These are phyloP conservation scores for Eucalyptus coolabah DNA, from an alignment of 345 rosid species.

Conservation along the genomic window DNA sequence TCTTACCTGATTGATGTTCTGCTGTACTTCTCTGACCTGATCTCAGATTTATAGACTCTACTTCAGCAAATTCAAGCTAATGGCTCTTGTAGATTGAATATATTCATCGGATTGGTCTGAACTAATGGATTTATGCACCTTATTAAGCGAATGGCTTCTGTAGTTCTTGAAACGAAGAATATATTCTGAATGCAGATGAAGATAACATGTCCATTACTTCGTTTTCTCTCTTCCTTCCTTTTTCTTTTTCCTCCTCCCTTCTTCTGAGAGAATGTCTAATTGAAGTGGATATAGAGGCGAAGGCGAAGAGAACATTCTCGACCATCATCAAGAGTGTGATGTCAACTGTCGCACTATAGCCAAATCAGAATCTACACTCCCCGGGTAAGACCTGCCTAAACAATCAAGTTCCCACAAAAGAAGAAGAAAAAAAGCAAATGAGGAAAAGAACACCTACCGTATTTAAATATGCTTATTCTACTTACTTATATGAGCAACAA, in stretches of 20 bases:
- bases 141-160: neutral
- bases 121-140: neutral
- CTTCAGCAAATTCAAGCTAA: neutral
- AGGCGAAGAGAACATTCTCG: neutral
- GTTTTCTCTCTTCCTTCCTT: neutral
- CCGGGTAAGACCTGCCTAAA: neutral
- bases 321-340: neutral
- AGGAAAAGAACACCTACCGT: neutral
- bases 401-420: neutral
- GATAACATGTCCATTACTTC: neutral
- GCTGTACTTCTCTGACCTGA: neutral
- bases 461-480: neutral
- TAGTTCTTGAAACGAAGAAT: neutral
- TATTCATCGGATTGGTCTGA: neutral
- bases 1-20: neutral
- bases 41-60: neutral
- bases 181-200: neutral
- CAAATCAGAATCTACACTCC: neutral
- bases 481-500: neutral
- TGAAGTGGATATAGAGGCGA: neutral
- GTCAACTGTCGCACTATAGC: neutral
- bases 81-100: neutral
- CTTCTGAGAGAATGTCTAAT: neutral
- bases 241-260: neutral
- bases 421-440: neutral